Percentiles rank a stretch among this genome's conserved stretches.
These are phyloP conservation scores for Pseudozyma hubeiensis DNA, from an alignment of 1,284 basidiomycete species.

Conservation along the genomic window DNA sequence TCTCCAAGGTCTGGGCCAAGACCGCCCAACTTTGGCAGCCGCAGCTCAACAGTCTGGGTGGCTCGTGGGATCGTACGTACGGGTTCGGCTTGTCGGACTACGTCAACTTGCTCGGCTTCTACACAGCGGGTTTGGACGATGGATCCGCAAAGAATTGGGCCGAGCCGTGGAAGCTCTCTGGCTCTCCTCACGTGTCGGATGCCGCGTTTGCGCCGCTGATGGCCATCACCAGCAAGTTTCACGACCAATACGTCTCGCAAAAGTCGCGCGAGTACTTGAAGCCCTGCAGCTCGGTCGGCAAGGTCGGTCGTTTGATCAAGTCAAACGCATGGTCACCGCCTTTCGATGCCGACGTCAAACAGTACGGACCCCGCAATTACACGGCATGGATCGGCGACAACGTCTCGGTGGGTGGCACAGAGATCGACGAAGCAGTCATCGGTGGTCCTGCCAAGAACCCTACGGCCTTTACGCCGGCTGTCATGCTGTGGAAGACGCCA, in stretches of 20 bases:
- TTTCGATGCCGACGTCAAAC: conserved; percentile 30
- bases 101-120: conserved; percentile 36
- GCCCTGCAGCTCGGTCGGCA: conserved; percentile 11
- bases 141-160: conserved; percentile 31
- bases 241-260: conserved; percentile 32
- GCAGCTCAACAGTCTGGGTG: conserved; percentile 32
- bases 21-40: conserved; percentile 37
- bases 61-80: conserved; percentile 38
- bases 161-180: conserved; percentile 31
- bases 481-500: conserved; percentile 29
- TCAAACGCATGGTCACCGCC: conserved; percentile 35
- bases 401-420: conserved; percentile 32
- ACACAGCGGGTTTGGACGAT: conserved; percentile 18
- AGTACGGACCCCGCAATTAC: conserved; percentile 42
- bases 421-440: conserved; percentile 35
- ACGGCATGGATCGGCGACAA: conserved; percentile 36
- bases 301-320: conserved; percentile 21
- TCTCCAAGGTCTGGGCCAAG: conserved; percentile 44
- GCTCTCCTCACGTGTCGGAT: conserved; percentile 26
- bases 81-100: conserved; percentile 34
- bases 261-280: conserved; percentile 19
- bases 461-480: conserved; percentile 28
- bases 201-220: conserved; percentile 31
- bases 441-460: conserved; percentile 38
- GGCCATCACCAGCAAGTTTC: conserved; percentile 37